Evolutionary conservation across 139 green algal species (phyloP).

Genomic region (Chlamydomonas applanata): DNA sequence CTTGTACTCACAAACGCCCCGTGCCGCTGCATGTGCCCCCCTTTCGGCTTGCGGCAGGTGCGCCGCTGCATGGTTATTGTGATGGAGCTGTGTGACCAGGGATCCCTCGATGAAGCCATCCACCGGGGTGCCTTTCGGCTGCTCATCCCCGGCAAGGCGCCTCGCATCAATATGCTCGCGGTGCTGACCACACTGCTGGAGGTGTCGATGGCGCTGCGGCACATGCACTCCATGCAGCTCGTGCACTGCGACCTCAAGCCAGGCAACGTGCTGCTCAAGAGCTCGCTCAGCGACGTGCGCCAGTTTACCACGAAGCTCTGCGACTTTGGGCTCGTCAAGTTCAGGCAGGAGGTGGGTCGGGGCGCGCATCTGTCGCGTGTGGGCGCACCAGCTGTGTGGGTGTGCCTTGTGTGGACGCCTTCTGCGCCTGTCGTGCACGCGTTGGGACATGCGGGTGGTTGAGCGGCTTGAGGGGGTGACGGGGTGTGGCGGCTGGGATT

Average conservation of each 20-base stretch:
- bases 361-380: too few species aligned
- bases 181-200: constrained; percentile 40
- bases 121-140: constrained; percentile 24
- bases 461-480: too few species aligned
- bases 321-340: constrained; percentile 62
- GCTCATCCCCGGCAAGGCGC: neutral
- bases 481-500: too few species aligned
- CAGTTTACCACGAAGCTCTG: constrained; percentile 57
- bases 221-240: constrained; percentile 59
- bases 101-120: constrained; percentile 33
- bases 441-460: too few species aligned
- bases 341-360: constrained; percentile 6
- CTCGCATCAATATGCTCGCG: constrained; percentile 17
- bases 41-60: neutral
- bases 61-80: constrained; percentile 23
- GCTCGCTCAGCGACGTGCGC: constrained; percentile 23
- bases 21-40: too few species aligned
- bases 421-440: too few species aligned
- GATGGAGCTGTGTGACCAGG: constrained; percentile 39
- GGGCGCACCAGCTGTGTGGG: too few species aligned
- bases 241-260: constrained; percentile 73
- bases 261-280: constrained; percentile 62
- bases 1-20: too few species aligned
- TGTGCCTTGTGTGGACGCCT: too few species aligned
- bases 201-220: constrained; percentile 35